Evolutionary conservation across 2,329 filamentous ascomycete species (phyloP), one percentile per base, ranked within the genome.

Genomic region (Alternaria sp.): DNA sequence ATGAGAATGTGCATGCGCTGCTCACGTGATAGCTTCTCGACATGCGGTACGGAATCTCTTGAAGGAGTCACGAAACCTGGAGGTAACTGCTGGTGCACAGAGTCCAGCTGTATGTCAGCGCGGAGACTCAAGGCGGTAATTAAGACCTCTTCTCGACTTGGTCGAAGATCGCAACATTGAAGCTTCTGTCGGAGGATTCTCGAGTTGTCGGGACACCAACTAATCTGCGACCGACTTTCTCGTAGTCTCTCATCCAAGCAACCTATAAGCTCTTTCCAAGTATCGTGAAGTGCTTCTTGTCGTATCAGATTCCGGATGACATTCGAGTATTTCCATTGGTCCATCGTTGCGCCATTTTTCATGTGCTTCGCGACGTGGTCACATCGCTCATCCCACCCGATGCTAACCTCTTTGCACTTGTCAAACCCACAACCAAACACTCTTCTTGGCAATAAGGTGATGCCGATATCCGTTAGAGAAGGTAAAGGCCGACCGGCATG

Each of bases 391-490:
- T 79, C 75, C 75, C 75, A 79, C 30, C 74, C 75, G 51, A 76
- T 76, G 67, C 74, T 77, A 20, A 78, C 75, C 41, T 76, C 75
- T 67, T 78, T 78, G 53, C 76, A 78, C 39, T 75, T 76, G 47
- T 77, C 72, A 56, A 79, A 79, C 0, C 76, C 76, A 61, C 76
- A 79, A n/a, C 75, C 75, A 59, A 77, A 79, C 0, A 78, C 74
- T 53, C 65, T 69, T 52, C 73, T 69, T 3, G 75, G 74, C 3
- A 77, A 68, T 5, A 78, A 56, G 7, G 69, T 69, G 20, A 78
- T 75, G 8, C 72, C 70, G 36, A 77, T 76, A 36, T 78, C 75
- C 2, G 73, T 77, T n/a, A 75, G 53, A 3, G 76, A 75, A 9
- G 75, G 75, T 26, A 78, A 54, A 7, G 73, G 75, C 20, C 74